phyloP scores from a whole-genome alignment of 2,329 filamentous ascomycete genomes.

The Neonectria ditissima region DNA sequence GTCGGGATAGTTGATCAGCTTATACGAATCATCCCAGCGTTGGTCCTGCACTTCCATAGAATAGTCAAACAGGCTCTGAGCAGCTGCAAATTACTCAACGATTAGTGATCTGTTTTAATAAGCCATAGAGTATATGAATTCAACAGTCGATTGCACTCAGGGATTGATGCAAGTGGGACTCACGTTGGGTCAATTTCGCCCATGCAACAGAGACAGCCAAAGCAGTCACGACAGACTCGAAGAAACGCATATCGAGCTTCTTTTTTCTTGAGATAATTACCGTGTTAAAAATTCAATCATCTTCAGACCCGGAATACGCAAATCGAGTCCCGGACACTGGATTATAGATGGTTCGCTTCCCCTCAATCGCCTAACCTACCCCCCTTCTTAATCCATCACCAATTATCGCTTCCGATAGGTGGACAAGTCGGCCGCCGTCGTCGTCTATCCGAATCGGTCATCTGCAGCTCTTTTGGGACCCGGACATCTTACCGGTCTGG shows the following conservation, averaged over 20 bases:
- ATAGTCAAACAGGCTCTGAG: conserved; percentile 54
- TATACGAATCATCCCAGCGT: conserved; percentile 56
- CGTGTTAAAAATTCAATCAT: too few species aligned
- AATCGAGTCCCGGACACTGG: neutral
- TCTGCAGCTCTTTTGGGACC: neutral
- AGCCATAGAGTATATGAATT: too few species aligned
- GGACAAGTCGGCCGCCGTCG: neutral
- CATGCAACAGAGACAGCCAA: neutral
- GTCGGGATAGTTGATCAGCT: conserved; percentile 56
- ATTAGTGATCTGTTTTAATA: too few species aligned
- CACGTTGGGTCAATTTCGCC: conserved; percentile 8
- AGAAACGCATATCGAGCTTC: neutral
- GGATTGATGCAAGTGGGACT: neutral
- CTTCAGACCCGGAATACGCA: too few species aligned
- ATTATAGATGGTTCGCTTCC: conserved; percentile 2
- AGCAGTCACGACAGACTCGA: neutral
- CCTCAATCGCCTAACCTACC: neutral
- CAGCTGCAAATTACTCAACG: conserved; percentile 36
- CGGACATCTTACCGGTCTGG: neutral
- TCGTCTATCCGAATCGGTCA: neutral
- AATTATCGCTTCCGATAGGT: conserved; percentile 1
- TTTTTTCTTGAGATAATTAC: too few species aligned
- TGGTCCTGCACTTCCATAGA: conserved; percentile 54
- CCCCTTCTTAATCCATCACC: neutral
- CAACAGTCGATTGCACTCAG: too few species aligned